Conservation (phyloP, 2,329 filamentous ascomycete species). For the Pyricularia grisea region DNA sequence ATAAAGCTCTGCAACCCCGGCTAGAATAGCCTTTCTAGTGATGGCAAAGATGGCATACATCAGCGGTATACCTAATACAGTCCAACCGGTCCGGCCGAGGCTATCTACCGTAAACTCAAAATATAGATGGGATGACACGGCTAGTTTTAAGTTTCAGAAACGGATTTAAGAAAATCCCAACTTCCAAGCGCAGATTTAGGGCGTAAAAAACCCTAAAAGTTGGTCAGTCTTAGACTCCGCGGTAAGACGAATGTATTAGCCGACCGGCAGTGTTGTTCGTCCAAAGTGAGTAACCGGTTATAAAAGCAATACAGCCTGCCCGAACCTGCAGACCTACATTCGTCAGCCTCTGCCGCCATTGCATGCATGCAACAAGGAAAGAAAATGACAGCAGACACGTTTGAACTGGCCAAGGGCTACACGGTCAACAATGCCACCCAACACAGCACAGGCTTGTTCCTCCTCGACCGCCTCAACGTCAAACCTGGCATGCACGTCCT, state of each 20-base stretch:
- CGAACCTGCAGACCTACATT: not conserved
- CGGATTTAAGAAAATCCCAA: not conserved
- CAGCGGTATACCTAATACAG: not conserved
- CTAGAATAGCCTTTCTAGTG: not conserved
- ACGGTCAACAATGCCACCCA: constrained; percentile 16
- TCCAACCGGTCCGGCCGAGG: not conserved
- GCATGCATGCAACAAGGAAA: not conserved
- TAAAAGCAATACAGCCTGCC: not conserved
- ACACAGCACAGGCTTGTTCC: constrained; percentile 14
- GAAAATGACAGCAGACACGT: constrained; percentile 11
- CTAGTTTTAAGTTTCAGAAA: not conserved
- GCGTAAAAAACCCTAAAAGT: not conserved
- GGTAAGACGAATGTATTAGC: not conserved
- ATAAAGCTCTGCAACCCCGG: no score
- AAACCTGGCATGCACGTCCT: constrained; percentile 26
- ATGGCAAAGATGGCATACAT: not conserved
- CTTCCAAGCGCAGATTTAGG: not conserved
- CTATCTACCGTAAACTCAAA: not conserved
- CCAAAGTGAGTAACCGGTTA: not conserved
- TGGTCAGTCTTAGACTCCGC: not conserved
- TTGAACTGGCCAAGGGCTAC: constrained; percentile 17
- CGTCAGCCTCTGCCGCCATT: no score
- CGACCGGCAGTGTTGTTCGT: not conserved
- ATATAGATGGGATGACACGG: not conserved
- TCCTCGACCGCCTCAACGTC: constrained; percentile 19